phyloP scores from a whole-genome alignment of 2,329 filamentous ascomycete genomes.

The Neocucurbitaria cava region DNA sequence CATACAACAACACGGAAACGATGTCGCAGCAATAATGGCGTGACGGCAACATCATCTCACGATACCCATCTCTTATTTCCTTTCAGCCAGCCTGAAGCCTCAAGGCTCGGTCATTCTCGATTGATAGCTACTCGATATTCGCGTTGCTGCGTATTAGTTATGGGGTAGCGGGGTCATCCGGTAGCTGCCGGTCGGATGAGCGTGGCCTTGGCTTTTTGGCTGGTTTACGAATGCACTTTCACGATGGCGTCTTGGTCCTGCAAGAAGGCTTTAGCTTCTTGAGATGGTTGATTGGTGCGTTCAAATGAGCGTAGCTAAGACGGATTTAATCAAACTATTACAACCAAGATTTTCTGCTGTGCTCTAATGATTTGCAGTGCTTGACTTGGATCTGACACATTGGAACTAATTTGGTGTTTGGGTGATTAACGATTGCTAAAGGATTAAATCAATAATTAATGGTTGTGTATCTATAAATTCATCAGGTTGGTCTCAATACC shows the following conservation, averaged over 20 bases:
- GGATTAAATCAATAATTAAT: too few relatives aligned
- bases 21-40: constrained; percentile 13
- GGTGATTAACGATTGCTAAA: too few relatives aligned
- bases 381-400: background rate
- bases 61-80: constrained; percentile 42
- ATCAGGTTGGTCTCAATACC: too few relatives aligned
- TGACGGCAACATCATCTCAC: constrained; percentile 27
- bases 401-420: too few relatives aligned
- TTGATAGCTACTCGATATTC: constrained; percentile 1
- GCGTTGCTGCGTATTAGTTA: constrained; percentile 1
- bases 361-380: background rate
- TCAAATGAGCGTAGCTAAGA: constrained; percentile 12
- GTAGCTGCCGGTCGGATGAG: constrained; percentile 5
- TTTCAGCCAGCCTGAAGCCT: constrained; percentile 7
- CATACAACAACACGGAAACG: constrained; percentile 12
- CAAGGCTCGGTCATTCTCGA: constrained; percentile 2
- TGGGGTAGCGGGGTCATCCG: constrained; percentile 1
- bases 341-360: background rate
- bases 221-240: constrained; percentile 13
- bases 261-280: constrained; percentile 1
- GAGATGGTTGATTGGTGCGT: constrained; percentile 5
- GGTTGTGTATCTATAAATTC: too few relatives aligned
- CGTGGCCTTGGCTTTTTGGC: constrained; percentile 8
- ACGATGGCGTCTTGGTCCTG: constrained; percentile 16
- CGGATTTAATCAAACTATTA: constrained; percentile 17